A percentile compares a stretch with the other conserved stretches of the same genome.
phyloP scores from a whole-genome alignment of 169 alveolate species.

The Plasmodium relictum region DNA sequence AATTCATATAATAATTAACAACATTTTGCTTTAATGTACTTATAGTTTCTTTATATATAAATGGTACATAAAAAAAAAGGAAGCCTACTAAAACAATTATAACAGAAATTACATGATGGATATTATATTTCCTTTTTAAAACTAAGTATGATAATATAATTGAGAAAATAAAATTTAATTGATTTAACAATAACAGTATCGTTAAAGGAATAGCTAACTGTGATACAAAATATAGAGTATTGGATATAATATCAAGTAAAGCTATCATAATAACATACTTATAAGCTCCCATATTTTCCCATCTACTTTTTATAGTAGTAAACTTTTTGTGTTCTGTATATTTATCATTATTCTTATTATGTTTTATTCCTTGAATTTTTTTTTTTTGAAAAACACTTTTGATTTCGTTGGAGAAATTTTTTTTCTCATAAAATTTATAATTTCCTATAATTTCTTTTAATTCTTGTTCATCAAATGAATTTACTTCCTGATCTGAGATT shows the following conservation, averaged over 20 bases:
- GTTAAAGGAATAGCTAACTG: conserved; percentile 75
- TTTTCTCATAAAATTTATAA: conserved; percentile 7
- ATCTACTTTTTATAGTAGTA: conserved; percentile 3
- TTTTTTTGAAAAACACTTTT: no score
- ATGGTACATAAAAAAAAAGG: conserved; percentile 60
- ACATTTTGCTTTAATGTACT: not conserved
- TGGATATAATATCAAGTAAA: conserved; percentile 43
- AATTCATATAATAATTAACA: conserved; percentile 43
- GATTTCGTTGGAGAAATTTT: no score
- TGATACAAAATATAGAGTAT: conserved; percentile 64
- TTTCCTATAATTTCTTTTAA: conserved; percentile 27
- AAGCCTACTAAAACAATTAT: conserved; percentile 50
- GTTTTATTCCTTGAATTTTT: no score
- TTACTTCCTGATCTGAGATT: not conserved
- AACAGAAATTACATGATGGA: conserved; percentile 49
- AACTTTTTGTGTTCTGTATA: not conserved
- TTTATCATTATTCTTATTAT: not conserved
- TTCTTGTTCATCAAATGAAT: conserved; percentile 14
- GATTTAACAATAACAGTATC: conserved; percentile 52
- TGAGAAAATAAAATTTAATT: conserved; percentile 67
- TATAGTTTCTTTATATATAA: conserved; percentile 37
- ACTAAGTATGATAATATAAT: conserved; percentile 51
- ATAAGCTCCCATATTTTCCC: conserved; percentile 59
- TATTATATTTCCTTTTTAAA: conserved; percentile 62
- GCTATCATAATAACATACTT: conserved; percentile 50